Evolutionary conservation across 345 rosid genomes (phyloP), one percentile per base, ranked within the genome.

Genomic region (Balakata baccata): DNA sequence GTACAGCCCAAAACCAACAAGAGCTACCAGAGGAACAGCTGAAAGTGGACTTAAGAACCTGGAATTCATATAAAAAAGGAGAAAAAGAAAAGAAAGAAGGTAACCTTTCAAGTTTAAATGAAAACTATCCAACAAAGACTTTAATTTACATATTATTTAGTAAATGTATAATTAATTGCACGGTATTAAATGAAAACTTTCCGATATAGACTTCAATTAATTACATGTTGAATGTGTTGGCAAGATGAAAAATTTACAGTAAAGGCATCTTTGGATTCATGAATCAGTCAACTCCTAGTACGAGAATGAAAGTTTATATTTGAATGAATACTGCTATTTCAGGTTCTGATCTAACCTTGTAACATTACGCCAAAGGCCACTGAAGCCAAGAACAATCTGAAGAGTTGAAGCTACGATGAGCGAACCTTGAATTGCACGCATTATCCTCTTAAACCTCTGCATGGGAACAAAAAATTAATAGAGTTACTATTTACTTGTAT

Each of bases 301-400:
- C 34, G 5, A 47, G 23, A 41, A 65, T 50, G 25, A 20, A 18
- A 68, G 37, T 11, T 56, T 65, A 59, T 67, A 29, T n/a, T 57
- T 39, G 64, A 63, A 64, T 70, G 39, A 50, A 75, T 37, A 54
- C 25, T 17, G 41, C 45, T 25, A n/a, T 59, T 37, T 62, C 14
- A 54, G 58, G 60, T 65, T 66, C 59, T 62, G 70, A 75, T 75
- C 87, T 53, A 63, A 95, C 99, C 94, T 89, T 37, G 92, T 54
- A 66, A 96, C 98, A 76, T 89, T 90, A 68, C 96, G 97, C 99
- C 98, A 96, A 68, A 96, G 96, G 66, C 99, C 99, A 78, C 96
- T 96, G 81, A 96, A 96, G 64, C 99, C 99, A 39, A 96, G 90
- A 65, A 93, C 92, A 71, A 96, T 96, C 81, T 96, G 99, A 84